A percentile compares a stretch with the other conserved stretches of the same genome.
phyloP scores from a whole-genome alignment of 2,329 filamentous ascomycete genomes.

The Massarina eburnea region DNA sequence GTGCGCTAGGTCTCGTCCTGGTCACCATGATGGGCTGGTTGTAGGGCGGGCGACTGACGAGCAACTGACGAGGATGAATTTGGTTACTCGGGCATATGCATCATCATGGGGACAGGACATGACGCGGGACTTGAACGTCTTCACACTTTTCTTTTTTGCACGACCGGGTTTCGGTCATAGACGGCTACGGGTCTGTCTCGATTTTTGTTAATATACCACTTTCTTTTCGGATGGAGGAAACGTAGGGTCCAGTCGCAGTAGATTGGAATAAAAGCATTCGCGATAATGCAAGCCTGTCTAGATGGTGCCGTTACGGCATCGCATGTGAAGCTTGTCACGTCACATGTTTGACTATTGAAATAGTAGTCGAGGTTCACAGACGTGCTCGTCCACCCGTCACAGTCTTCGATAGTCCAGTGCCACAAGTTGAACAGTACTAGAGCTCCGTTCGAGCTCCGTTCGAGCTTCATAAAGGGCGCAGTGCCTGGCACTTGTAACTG shows the following conservation, averaged over 20 bases:
- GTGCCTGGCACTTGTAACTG: too few relatives aligned
- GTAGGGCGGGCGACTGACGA: background rate
- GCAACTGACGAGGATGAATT: background rate
- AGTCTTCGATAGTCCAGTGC: too few relatives aligned
- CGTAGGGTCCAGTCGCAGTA: background rate
- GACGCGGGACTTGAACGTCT: background rate
- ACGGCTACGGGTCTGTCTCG: background rate
- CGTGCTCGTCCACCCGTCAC: too few relatives aligned
- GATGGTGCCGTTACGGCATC: background rate
- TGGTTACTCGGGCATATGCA: too few relatives aligned
- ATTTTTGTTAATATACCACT: conserved; percentile 2
- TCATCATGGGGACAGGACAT: background rate
- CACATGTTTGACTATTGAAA: too few relatives aligned
- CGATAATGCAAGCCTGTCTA: background rate
- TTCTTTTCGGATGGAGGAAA: background rate
- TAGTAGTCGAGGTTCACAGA: too few relatives aligned
- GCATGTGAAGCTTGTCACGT: background rate
- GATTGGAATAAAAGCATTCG: background rate
- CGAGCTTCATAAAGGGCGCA: too few relatives aligned
- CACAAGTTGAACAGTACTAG: too few relatives aligned
- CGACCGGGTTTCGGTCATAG: background rate
- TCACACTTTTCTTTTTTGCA: background rate
- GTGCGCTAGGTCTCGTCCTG: background rate
- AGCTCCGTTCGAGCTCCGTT: too few relatives aligned
- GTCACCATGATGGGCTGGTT: conserved; percentile 1